Evolutionary conservation across 768 basidiomycete species (phyloP).

Genomic region (Lepiota subincarnata): DNA sequence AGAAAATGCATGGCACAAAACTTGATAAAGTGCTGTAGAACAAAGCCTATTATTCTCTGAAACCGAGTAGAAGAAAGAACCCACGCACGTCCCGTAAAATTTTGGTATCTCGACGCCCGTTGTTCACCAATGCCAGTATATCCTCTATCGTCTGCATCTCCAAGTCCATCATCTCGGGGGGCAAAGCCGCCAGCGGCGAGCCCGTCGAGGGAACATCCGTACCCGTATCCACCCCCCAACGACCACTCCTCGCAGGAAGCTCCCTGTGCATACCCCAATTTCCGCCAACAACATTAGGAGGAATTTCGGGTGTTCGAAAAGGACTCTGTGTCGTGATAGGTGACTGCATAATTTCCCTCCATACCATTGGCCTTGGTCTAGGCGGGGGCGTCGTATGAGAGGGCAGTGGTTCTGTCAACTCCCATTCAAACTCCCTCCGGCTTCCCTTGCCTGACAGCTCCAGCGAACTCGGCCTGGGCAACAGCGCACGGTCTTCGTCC

Average conservation of each 20-base stretch:
- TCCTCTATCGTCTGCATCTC: slow-evolving; percentile 3
- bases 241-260: no score
- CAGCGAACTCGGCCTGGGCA: slow-evolving; percentile 9
- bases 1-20: slow-evolving; percentile 2
- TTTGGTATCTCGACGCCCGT: slow-evolving; percentile 1
- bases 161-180: background rate
- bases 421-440: slow-evolving; percentile 1
- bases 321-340: slow-evolving; percentile 12
- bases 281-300: no score
- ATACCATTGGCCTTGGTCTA: slow-evolving; percentile 14
- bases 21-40: slow-evolving; percentile 4
- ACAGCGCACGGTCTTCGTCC: slow-evolving; percentile 11
- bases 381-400: slow-evolving; percentile 22
- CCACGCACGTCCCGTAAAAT: slow-evolving; percentile 6
- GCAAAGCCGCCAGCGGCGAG: no score
- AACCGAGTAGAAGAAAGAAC: background rate
- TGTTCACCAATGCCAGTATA: slow-evolving; percentile 5
- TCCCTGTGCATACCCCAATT: no score
- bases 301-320: no score
- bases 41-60: background rate
- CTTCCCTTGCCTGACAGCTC: slow-evolving; percentile 1
- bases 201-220: no score
- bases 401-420: slow-evolving; percentile 14
- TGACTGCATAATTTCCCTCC: background rate
- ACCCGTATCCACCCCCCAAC: no score